Conservation (phyloP, 1,139 yeast genomes). For the Geotrichum carabidarum region DNA sequence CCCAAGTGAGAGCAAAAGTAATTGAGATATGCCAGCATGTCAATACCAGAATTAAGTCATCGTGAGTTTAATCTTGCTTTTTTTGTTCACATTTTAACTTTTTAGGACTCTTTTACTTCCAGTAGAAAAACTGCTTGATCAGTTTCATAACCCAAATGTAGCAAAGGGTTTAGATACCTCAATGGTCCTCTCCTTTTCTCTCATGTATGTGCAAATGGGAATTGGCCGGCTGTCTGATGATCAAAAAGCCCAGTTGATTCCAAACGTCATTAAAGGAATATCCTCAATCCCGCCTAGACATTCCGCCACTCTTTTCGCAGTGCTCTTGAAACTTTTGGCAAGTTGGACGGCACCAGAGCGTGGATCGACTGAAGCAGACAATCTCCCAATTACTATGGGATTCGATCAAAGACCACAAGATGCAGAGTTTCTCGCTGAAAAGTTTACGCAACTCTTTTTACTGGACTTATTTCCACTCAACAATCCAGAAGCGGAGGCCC, state of each 20-base stretch:
- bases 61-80: slow-evolving; percentile 24
- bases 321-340: slow-evolving; percentile 52
- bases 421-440: slow-evolving; percentile 43
- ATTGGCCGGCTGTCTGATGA: slow-evolving; percentile 39
- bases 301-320: slow-evolving; percentile 57
- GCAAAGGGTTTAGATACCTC: slow-evolving; percentile 44
- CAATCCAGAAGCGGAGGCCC: slow-evolving; percentile 5
- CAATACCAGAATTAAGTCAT: slow-evolving; percentile 60
- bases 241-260: slow-evolving; percentile 40
- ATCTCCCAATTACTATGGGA: slow-evolving; percentile 32
- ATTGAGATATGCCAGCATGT: slow-evolving; percentile 62
- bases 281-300: slow-evolving; percentile 39
- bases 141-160: slow-evolving; percentile 53
- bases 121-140: slow-evolving; percentile 53
- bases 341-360: slow-evolving; percentile 49
- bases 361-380: slow-evolving; percentile 44
- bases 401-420: slow-evolving; percentile 36
- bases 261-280: slow-evolving; percentile 48
- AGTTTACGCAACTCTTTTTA: slow-evolving; percentile 54
- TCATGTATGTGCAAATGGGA: slow-evolving; percentile 63
- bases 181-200: slow-evolving; percentile 58
- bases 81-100: slow-evolving; percentile 1
- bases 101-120: slow-evolving; percentile 53
- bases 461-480: slow-evolving; percentile 38
- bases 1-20: slow-evolving; percentile 63